Evolutionary conservation across 2,329 filamentous ascomycete genomes (phyloP).

Genomic region (Beauveria sp.): DNA sequence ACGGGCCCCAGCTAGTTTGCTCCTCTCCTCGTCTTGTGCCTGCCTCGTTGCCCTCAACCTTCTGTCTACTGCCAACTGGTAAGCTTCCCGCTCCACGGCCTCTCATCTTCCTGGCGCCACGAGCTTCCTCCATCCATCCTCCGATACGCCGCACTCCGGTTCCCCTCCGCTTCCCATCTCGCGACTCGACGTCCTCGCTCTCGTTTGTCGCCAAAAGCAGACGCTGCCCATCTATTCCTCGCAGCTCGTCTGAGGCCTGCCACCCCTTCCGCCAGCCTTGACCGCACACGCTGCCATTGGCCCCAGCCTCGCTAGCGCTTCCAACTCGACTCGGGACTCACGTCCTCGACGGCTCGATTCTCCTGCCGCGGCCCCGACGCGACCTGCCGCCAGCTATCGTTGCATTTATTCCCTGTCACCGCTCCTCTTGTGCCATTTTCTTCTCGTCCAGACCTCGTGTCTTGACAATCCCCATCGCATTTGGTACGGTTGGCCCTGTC

Average conservation of each 20-base stretch:
- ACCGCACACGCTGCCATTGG: slow-evolving; percentile 8
- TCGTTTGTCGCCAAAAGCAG: background rate
- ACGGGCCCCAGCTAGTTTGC: background rate
- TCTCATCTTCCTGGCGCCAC: slow-evolving; percentile 7
- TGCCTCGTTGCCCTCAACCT: background rate
- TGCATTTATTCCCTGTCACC: background rate
- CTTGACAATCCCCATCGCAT: background rate
- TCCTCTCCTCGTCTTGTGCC: background rate
- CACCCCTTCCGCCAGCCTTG: background rate
- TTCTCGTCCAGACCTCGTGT: background rate
- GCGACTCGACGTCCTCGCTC: background rate
- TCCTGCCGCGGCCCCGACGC: background rate
- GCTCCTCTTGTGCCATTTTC: background rate
- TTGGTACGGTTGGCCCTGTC: slow-evolving; percentile 8
- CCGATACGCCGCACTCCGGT: slow-evolving; percentile 7
- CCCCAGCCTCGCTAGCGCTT: background rate
- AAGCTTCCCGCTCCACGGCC: slow-evolving; percentile 3
- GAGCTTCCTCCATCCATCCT: slow-evolving; percentile 7
- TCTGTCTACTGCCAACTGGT: background rate
- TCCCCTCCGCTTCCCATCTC: background rate
- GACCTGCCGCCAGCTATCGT: background rate
- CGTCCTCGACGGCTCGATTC: background rate
- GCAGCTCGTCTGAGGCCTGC: background rate
- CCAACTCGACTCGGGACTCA: background rate
- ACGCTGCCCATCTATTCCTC: background rate